phyloP scores from a whole-genome alignment of 257 asterid species.

The Nicotiana otophora region DNA sequence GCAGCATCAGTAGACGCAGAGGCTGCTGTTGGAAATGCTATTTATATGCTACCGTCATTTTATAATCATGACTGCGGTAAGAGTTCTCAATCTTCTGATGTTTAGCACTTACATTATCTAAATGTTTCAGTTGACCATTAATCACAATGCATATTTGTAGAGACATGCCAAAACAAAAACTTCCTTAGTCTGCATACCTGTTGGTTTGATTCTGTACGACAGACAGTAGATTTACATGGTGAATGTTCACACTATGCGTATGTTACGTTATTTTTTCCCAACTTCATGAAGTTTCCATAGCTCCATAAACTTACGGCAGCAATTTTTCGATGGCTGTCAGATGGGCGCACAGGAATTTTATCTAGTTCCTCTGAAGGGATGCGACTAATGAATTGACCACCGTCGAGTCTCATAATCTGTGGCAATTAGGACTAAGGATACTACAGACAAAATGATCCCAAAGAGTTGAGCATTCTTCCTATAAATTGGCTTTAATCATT shows the following conservation, averaged over 20 bases:
- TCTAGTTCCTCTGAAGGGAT: constrained; percentile 1
- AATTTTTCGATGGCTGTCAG: background rate
- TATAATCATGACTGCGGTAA: constrained; percentile 93
- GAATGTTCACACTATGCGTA: background rate
- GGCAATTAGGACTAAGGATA: background rate
- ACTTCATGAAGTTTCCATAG: background rate
- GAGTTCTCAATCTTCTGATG: constrained; percentile 17
- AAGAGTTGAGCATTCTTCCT: background rate
- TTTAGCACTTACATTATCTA: constrained; percentile 8
- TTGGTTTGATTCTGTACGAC: background rate
- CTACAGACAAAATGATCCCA: background rate
- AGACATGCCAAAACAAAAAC: background rate
- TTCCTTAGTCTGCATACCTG: background rate
- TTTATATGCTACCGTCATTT: constrained; percentile 75
- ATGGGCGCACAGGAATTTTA: background rate
- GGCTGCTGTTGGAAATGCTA: constrained; percentile 81
- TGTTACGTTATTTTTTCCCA: background rate
- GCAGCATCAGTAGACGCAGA: constrained; percentile 76
- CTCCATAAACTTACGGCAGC: background rate
- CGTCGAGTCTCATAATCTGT: background rate
- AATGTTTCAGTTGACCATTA: background rate
- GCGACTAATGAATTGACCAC: background rate
- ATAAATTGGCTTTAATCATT: background rate
- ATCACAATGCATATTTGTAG: background rate
- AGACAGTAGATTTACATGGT: background rate